Evolutionary conservation across 2,329 filamentous ascomycete genomes (phyloP), one percentile per base, ranked within the genome.

Genomic region (Ascochyta koolunga): DNA sequence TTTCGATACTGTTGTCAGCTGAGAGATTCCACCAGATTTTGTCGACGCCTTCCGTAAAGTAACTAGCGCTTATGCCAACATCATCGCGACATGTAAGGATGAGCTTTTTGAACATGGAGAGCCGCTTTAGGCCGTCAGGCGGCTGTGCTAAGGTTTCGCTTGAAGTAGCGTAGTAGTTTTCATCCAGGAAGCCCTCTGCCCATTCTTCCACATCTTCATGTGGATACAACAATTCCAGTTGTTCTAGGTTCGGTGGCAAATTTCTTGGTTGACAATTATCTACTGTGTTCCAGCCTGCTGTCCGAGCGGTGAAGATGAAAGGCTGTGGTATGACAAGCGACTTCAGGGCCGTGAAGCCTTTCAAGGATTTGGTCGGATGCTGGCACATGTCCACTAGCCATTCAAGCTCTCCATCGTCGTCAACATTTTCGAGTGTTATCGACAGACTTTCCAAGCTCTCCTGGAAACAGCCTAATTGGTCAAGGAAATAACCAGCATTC

Each of bases 161-260:
- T 11, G 25, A 16, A 7, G 11, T 18, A 10, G 6, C 33, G 5
- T 42, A 42, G 13, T 19, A 42, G 38, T 50, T 42, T 5, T 37
- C 47, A 4, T 33, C 11, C 4, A 47, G 13, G 11, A 62, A 59
- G 1, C 42, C 46, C 15, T 38, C 25, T 2, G 32, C 50, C 62
- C 60, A 65, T 4, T 42, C 25, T 15, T 59, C 47, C 2, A 62
- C 38, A 0, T 42, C 32, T 39, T 46, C 22, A n/a, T 59, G 37
- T 1, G 62, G 62, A n/a, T 53, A 62, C 2, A 64, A 11, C 5
- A 65, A 35, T 10, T 61, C 59, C 5, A 67, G 51, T 13, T 38
- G 37, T 36, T 60, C 58, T 5, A 67, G 58, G 7, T 48, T 60
- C 3, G 49, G 25, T 15, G 62, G 64, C 8, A 67, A 18, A n/a